These are phyloP conservation scores for Dryas integrifolia DNA, from an alignment of 331 rosid genomes.

Conservation along the genomic window DNA sequence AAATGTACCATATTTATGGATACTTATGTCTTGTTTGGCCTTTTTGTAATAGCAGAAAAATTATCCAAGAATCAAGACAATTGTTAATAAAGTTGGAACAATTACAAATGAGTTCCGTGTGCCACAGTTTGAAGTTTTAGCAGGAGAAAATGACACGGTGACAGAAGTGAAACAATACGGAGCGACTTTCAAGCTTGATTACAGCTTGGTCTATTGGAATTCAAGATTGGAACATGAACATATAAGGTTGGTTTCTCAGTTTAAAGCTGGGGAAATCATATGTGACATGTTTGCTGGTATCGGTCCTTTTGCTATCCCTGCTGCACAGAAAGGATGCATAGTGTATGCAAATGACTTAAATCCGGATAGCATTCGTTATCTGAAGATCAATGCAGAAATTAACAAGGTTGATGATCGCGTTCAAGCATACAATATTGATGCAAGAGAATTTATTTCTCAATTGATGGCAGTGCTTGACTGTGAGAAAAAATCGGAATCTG, in stretches of 20 bases:
- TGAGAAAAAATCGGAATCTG: conserved; percentile 34
- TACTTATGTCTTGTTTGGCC: not conserved
- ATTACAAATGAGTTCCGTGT: conserved; percentile 88
- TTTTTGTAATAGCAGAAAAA: conserved; percentile 64
- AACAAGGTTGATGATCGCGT: conserved; percentile 69
- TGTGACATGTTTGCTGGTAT: conserved; percentile 97
- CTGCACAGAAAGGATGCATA: conserved; percentile 84
- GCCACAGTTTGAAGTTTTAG: conserved; percentile 82
- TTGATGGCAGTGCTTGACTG: conserved; percentile 56
- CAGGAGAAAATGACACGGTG: conserved; percentile 67
- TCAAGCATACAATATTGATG: conserved; percentile 71
- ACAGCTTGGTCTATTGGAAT: conserved; percentile 92
- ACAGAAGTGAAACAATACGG: conserved; percentile 98
- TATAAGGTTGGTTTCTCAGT: conserved; percentile 74
- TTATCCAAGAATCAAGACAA: conserved; percentile 83
- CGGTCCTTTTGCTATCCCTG: conserved; percentile 96
- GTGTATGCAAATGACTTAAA: conserved; percentile 94
- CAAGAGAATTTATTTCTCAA: conserved; percentile 70
- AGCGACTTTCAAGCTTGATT: conserved; percentile 83
- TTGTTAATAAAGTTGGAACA: conserved; percentile 89
- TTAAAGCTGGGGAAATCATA: conserved; percentile 67
- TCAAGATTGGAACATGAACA: conserved; percentile 98
- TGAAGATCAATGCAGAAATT: conserved; percentile 74
- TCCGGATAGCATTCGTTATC: conserved; percentile 72
- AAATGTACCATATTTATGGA: not conserved